Percentiles rank a stretch among this genome's conserved stretches.
Evolutionary conservation across 805 yeast genomes (phyloP).

Genomic region (Suhomyces emberorum): DNA sequence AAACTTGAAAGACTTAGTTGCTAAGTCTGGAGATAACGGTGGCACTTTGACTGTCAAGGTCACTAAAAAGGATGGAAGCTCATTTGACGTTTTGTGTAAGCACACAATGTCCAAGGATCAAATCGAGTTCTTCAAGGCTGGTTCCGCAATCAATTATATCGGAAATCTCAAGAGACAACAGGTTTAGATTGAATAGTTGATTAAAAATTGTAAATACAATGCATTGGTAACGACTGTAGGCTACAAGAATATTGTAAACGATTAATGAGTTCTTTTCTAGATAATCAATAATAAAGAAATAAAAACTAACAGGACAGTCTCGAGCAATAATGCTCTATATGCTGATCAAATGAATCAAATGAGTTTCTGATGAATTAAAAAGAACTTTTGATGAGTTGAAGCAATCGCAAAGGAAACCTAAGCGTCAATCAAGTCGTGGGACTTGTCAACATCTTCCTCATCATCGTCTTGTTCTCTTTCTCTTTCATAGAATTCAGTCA

Average conservation of each 20-base stretch:
- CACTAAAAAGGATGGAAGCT: constrained; percentile 69
- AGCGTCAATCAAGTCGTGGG: constrained; percentile 44
- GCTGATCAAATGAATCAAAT: neutral
- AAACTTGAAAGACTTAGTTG: constrained; percentile 71
- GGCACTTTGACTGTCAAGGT: constrained; percentile 71
- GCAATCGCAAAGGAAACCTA: too few species aligned
- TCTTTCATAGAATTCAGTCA: constrained; percentile 93
- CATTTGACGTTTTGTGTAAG: constrained; percentile 68
- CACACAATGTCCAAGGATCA: constrained; percentile 98
- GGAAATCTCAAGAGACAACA: constrained; percentile 46
- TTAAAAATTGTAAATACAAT: too few species aligned
- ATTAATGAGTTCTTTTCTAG: constrained; percentile 7
- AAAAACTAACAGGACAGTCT: constrained; percentile 1
- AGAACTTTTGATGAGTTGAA: constrained; percentile 3
- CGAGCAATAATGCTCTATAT: too few species aligned
- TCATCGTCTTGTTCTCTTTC: constrained; percentile 64
- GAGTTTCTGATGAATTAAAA: constrained; percentile 6
- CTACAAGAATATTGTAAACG: too few species aligned
- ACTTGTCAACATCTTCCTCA: constrained; percentile 34
- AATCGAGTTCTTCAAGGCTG: constrained; percentile 93
- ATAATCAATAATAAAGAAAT: constrained; percentile 6
- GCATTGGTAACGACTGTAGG: too few species aligned
- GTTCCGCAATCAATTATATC: constrained; percentile 92
- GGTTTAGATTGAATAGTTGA: too few species aligned
- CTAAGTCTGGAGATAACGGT: constrained; percentile 83